A percentile compares a stretch with the other conserved stretches of the same genome.
Conservation (phyloP, 129 eudicot genomes). For the Flaveria linearis region DNA sequence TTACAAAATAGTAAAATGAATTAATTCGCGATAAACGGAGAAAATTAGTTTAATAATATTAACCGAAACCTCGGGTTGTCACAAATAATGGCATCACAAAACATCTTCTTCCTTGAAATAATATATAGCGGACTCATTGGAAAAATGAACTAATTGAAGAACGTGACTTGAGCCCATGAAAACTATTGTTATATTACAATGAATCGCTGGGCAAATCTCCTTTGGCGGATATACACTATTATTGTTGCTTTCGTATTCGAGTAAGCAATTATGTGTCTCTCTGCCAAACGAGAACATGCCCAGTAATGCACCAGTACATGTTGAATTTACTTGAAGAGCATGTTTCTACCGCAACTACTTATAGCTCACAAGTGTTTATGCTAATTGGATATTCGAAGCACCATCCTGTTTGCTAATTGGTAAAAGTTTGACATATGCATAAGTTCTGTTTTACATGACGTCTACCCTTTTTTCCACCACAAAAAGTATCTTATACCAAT, state of each 20-base stretch:
- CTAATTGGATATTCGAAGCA: slow-evolving; percentile 31
- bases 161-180: neutral
- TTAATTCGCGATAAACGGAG: too few relatives aligned
- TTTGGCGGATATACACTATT: slow-evolving; percentile 12
- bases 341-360: slow-evolving; percentile 11
- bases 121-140: too few relatives aligned
- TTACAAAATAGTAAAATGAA: too few relatives aligned
- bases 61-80: too few relatives aligned
- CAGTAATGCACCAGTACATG: slow-evolving; percentile 22
- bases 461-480: neutral
- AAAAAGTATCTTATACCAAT: neutral
- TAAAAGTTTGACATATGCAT: slow-evolving; percentile 8
- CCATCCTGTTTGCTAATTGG: slow-evolving; percentile 14
- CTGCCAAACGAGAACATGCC: slow-evolving; percentile 28
- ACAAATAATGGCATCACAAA: too few relatives aligned
- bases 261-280: neutral
- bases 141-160: neutral
- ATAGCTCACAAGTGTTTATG: slow-evolving; percentile 19
- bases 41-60: too few relatives aligned
- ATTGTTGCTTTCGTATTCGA: neutral
- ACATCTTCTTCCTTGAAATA: too few relatives aligned
- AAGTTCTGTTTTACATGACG: neutral
- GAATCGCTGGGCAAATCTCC: slow-evolving; percentile 33
- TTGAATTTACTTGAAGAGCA: neutral
- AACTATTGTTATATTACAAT: neutral